A percentile compares a stretch with the other conserved stretches of the same genome.
phyloP scores from a whole-genome alignment of 2,329 filamentous ascomycete genomes.

The Penicillium sp. region DNA sequence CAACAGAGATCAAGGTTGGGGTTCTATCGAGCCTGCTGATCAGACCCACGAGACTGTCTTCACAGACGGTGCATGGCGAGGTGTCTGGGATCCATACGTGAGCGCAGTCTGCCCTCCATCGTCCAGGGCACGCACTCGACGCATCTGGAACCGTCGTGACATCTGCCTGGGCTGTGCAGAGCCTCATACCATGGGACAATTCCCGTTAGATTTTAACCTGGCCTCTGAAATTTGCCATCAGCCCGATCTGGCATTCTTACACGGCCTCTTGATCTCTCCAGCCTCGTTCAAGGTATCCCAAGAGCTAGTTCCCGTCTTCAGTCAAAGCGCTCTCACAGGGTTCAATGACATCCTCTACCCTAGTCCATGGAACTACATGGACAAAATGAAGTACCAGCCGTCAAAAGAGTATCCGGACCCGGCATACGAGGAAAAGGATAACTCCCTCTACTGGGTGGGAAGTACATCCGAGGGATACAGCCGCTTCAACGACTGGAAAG shows the following conservation, averaged over 20 bases:
- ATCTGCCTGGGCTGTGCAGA: conserved; percentile 64
- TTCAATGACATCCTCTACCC: conserved; percentile 79
- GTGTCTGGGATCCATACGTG: conserved; percentile 43
- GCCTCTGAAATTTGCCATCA: conserved; percentile 71
- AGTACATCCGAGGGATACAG: conserved; percentile 57
- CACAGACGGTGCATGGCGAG: conserved; percentile 39
- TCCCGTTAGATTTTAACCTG: conserved; percentile 63
- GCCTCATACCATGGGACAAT: conserved; percentile 65
- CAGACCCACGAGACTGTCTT: conserved; percentile 38
- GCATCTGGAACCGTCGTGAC: conserved; percentile 62
- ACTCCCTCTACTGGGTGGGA: conserved; percentile 73
- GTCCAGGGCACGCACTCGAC: conserved; percentile 58
- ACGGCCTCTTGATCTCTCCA: conserved; percentile 69
- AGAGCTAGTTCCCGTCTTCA: conserved; percentile 71
- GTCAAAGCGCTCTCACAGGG: conserved; percentile 67
- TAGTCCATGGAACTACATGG: conserved; percentile 59
- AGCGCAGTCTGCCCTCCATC: conserved; percentile 60
- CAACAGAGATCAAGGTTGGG: conserved; percentile 40
- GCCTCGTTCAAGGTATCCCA: conserved; percentile 61
- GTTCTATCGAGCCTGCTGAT: conserved; percentile 34
- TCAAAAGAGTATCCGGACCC: conserved; percentile 52
- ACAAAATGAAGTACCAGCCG: conserved; percentile 54
- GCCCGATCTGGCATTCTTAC: conserved; percentile 70
- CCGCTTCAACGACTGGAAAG: conserved; percentile 59
- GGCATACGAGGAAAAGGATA: conserved; percentile 61